phyloP scores from a whole-genome alignment of 306 rosid genomes.

The Cotoneaster glaucophyllus region DNA sequence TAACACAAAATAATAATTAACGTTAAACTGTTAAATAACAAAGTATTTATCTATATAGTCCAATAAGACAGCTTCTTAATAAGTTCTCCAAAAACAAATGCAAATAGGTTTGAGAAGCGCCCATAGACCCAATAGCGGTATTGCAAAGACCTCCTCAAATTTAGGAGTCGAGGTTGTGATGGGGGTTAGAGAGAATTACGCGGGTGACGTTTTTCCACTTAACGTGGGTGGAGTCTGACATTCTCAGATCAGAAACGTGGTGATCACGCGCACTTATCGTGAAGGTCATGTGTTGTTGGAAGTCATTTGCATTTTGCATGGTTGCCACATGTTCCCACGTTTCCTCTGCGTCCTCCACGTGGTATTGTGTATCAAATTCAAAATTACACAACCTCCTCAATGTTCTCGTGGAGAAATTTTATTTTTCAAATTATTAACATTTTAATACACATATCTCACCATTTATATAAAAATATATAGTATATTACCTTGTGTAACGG shows the following conservation, averaged over 20 bases:
- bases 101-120: neutral
- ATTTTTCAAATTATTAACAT: too few relatives aligned
- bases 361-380: neutral
- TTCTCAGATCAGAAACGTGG: neutral
- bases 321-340: neutral
- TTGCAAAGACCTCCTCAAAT: neutral
- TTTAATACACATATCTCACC: too few relatives aligned
- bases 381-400: too few relatives aligned
- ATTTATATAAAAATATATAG: too few relatives aligned
- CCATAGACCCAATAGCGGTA: neutral
- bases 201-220: conserved; percentile 11
- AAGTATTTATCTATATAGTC: too few relatives aligned
- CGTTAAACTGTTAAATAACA: too few relatives aligned
- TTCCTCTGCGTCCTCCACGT: neutral
- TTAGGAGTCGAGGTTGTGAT: neutral
- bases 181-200: neutral
- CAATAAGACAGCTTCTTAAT: too few relatives aligned
- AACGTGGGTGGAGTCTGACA: neutral
- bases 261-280: neutral
- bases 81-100: neutral
- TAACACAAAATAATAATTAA: too few relatives aligned
- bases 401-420: too few relatives aligned
- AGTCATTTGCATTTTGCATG: neutral
- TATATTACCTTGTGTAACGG: too few relatives aligned
- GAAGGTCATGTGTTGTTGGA: neutral